Conservation (phyloP, 176 grass and related monocot genomes). For the Pontederia crassipes region DNA sequence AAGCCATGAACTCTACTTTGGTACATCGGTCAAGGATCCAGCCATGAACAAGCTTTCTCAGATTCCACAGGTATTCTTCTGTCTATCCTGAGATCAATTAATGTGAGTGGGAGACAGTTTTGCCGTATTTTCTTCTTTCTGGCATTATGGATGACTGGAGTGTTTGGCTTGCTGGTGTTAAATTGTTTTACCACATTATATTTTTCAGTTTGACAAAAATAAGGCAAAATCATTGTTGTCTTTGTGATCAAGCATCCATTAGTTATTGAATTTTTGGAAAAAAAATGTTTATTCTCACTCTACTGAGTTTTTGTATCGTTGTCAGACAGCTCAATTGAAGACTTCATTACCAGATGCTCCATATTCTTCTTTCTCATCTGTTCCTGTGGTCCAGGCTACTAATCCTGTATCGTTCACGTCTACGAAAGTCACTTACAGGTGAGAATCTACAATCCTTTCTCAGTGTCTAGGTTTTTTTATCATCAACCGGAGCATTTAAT, state of each 20-base stretch:
- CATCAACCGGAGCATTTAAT: background rate
- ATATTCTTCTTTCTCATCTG: conserved; percentile 1
- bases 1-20: background rate
- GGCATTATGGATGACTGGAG: too few species aligned
- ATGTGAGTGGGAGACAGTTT: background rate
- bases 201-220: too few species aligned
- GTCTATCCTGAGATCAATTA: background rate
- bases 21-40: conserved; percentile 18
- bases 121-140: background rate
- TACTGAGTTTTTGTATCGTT: background rate
- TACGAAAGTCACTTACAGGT: conserved; percentile 29
- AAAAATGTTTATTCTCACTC: background rate
- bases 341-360: conserved; percentile 5
- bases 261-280: too few species aligned
- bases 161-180: too few species aligned
- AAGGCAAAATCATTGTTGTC: too few species aligned
- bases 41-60: conserved; percentile 12
- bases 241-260: too few species aligned
- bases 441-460: background rate
- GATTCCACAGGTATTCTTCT: conserved; percentile 25
- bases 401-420: background rate
- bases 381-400: conserved; percentile 12
- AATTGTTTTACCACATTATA: too few species aligned
- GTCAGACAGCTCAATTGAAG: conserved; percentile 6
- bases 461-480: background rate